Evolutionary conservation across 805 yeast genomes (phyloP).

Genomic region (Dipodascus albidus): DNA sequence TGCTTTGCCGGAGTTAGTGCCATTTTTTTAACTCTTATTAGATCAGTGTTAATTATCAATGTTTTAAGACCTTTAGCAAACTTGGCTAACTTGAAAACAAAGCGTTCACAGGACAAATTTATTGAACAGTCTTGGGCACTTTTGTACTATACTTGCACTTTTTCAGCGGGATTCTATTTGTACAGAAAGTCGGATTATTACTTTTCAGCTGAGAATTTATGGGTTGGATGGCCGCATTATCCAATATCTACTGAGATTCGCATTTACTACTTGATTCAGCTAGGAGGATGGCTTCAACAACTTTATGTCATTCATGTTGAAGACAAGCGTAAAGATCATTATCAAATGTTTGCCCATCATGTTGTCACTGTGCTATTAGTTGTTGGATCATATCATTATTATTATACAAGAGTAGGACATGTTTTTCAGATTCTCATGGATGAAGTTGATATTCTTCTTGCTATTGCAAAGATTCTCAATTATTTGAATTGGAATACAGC

Average conservation of each 20-base stretch:
- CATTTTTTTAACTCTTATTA: conserved; percentile 41
- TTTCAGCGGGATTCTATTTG: conserved; percentile 44
- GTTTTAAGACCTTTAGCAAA: conserved; percentile 49
- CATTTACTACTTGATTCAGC: conserved; percentile 56
- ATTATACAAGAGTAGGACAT: conserved; percentile 70
- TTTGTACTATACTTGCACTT: conserved; percentile 45
- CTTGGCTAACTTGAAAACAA: conserved; percentile 30
- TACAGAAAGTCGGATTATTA: conserved; percentile 50
- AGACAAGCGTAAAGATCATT: conserved; percentile 67
- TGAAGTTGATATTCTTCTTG: conserved; percentile 59
- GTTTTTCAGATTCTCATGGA: conserved; percentile 73
- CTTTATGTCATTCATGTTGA: conserved; percentile 67
- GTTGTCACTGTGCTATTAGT: conserved; percentile 62
- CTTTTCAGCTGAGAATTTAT: conserved; percentile 45
- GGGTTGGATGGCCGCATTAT: conserved; percentile 66
- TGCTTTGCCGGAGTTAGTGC: conserved; percentile 40
- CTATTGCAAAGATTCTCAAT: conserved; percentile 66
- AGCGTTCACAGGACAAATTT: conserved; percentile 53
- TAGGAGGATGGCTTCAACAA: conserved; percentile 74
- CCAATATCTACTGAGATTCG: conserved; percentile 43
- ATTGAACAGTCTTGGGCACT: conserved; percentile 82
- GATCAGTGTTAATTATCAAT: conserved; percentile 50
- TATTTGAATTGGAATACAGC: conserved; percentile 48
- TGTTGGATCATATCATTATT: conserved; percentile 59
- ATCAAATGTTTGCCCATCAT: conserved; percentile 84